Conservation (phyloP, 495 filamentous ascomycete genomes). For the Penicillium egyptiacum region DNA sequence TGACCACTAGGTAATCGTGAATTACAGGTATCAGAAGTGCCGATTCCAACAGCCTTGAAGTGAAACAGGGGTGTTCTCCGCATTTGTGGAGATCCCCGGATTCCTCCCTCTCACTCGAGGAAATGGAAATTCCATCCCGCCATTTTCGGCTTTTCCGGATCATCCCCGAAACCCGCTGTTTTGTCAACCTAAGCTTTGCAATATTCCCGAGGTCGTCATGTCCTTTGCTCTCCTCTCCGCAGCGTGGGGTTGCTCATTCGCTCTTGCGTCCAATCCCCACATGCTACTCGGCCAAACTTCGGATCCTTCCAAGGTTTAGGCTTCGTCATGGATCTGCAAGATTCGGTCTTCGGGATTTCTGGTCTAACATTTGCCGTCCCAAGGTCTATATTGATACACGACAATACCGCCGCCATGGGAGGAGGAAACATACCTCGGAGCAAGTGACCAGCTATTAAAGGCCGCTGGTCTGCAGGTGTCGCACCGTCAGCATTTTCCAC, state of each 20-base stretch:
- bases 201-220: too few relatives aligned
- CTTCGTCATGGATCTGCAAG: background rate
- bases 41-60: slow-evolving; percentile 2
- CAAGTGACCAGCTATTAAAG: background rate
- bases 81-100: slow-evolving; percentile 8
- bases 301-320: background rate
- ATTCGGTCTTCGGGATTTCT: background rate
- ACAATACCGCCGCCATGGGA: background rate
- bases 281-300: slow-evolving; percentile 3
- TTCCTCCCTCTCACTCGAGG: slow-evolving; percentile 3
- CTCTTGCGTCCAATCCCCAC: background rate
- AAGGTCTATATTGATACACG: background rate
- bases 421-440: background rate
- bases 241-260: background rate
- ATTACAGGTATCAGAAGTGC: background rate
- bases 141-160: background rate
- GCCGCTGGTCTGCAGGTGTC: background rate
- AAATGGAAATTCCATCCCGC: background rate
- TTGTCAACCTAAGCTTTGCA: too few relatives aligned
- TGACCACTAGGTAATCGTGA: background rate
- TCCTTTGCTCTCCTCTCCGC: background rate
- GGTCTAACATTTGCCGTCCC: background rate
- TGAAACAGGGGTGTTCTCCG: background rate
- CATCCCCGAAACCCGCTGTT: too few relatives aligned
- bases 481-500: background rate